Conservation (phyloP, 148 eudicot genomes). For the Vaccinium myrtillus region DNA sequence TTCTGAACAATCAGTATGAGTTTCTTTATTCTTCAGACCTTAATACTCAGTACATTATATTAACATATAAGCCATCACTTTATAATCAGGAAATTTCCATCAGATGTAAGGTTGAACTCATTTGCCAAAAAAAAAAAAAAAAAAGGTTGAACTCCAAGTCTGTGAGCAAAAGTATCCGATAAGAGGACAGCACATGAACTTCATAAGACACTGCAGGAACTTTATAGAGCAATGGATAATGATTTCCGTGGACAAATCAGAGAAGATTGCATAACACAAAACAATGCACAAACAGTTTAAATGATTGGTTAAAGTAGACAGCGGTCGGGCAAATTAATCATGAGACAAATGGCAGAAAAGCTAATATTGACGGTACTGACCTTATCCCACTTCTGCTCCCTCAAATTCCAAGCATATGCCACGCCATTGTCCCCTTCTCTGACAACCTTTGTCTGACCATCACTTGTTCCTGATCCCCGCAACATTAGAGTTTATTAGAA, state of each 20-base stretch:
- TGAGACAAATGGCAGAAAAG: constrained; percentile 3
- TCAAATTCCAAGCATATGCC: constrained; percentile 92
- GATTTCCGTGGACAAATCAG: not conserved
- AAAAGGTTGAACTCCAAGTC: not conserved
- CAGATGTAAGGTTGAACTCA: not conserved
- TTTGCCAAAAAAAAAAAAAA: too few species aligned
- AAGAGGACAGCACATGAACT: not conserved
- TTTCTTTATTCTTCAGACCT: not conserved
- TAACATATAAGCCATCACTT: not conserved
- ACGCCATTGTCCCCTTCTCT: constrained; percentile 99
- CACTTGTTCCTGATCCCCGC: constrained; percentile 65
- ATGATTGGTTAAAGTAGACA: not conserved
- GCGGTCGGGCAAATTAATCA: not conserved
- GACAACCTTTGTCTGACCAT: constrained; percentile 91
- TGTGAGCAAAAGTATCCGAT: not conserved
- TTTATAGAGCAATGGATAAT: not conserved
- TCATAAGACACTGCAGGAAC: not conserved
- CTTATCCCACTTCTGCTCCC: constrained; percentile 88
- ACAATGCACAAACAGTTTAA: not conserved
- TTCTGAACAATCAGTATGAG: not conserved
- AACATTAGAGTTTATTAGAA: constrained; percentile 14
- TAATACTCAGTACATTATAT: not conserved
- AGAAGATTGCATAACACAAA: not conserved
- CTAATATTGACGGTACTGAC: constrained; percentile 30
- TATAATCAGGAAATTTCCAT: not conserved